Percentiles rank a stretch among this genome's conserved stretches.
Evolutionary conservation across 768 basidiomycete species (phyloP).

Genomic region (Boletus reticulatus): DNA sequence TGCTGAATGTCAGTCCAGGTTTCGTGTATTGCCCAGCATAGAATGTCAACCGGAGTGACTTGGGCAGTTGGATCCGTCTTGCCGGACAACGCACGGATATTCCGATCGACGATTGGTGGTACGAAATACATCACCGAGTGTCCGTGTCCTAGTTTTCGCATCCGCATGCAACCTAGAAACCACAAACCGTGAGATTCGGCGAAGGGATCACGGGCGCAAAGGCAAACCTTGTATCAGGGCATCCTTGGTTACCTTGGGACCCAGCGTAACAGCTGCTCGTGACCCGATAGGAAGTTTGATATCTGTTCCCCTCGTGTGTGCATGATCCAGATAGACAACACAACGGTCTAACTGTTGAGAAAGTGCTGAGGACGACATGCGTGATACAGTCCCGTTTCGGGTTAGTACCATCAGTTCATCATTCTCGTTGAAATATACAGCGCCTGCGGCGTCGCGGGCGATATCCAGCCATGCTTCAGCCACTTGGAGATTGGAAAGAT

Average conservation of each 20-base stretch:
- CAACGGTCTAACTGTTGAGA: conserved; percentile 28
- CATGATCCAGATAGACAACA: conserved; percentile 32
- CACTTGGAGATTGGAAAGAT: conserved; percentile 42
- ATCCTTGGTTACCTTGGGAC: conserved; percentile 36
- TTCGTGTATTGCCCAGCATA: conserved; percentile 11
- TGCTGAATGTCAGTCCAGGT: not conserved
- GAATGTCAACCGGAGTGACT: conserved; percentile 28
- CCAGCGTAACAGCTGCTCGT: conserved; percentile 36
- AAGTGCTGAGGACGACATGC: conserved; percentile 27
- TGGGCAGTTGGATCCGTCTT: conserved; percentile 1
- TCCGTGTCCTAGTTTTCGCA: conserved; percentile 44
- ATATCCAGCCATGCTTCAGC: conserved; percentile 39
- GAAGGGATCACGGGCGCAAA: not conserved
- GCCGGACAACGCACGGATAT: conserved; percentile 28
- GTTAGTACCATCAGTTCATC: conserved; percentile 31
- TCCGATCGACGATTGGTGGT: conserved; percentile 35
- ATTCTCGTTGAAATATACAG: conserved; percentile 25
- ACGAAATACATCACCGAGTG: conserved; percentile 48
- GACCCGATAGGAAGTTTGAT: conserved; percentile 30
- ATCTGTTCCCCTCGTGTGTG: conserved; percentile 27
- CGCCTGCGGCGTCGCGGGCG: conserved; percentile 12
- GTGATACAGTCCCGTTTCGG: conserved; percentile 18
- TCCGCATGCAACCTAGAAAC: conserved; percentile 46
- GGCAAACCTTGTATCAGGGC: conserved; percentile 31
- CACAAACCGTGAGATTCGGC: not conserved